Evolutionary conservation across 2,329 filamentous ascomycete genomes (phyloP).

Genomic region (Magnaporthales sp.): DNA sequence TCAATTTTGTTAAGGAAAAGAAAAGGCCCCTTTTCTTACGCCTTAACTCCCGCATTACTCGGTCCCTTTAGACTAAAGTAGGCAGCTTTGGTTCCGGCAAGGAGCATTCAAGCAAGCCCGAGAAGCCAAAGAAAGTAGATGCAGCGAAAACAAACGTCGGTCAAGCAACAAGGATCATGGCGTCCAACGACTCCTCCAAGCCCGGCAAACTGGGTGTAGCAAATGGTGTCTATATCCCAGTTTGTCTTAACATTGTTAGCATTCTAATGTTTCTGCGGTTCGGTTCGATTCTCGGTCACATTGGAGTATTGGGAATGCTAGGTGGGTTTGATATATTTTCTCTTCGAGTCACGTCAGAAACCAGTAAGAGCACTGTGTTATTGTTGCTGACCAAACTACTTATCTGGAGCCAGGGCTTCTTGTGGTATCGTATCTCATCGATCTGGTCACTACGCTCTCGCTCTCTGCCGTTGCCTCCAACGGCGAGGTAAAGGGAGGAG

Average conservation of each 20-base stretch:
- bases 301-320: constrained; percentile 71
- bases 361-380: neutral
- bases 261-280: constrained; percentile 92
- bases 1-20: neutral
- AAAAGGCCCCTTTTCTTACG: neutral
- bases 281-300: constrained; percentile 73
- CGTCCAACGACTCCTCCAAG: neutral
- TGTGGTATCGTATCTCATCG: constrained; percentile 66
- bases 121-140: neutral
- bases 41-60: neutral
- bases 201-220: constrained; percentile 64
- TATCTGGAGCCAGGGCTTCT: constrained; percentile 50
- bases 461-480: constrained; percentile 86
- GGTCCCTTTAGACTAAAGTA: neutral
- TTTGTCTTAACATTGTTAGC: constrained; percentile 80
- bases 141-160: neutral
- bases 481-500: constrained; percentile 78
- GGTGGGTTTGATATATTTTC: constrained; percentile 37
- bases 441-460: constrained; percentile 77
- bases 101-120: neutral
- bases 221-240: constrained; percentile 77
- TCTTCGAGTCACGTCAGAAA: neutral
- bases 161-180: neutral
- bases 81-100: too few species aligned
- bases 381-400: neutral